Evolutionary conservation across 345 rosid genomes (phyloP).

Genomic region (Ceriops tagal): DNA sequence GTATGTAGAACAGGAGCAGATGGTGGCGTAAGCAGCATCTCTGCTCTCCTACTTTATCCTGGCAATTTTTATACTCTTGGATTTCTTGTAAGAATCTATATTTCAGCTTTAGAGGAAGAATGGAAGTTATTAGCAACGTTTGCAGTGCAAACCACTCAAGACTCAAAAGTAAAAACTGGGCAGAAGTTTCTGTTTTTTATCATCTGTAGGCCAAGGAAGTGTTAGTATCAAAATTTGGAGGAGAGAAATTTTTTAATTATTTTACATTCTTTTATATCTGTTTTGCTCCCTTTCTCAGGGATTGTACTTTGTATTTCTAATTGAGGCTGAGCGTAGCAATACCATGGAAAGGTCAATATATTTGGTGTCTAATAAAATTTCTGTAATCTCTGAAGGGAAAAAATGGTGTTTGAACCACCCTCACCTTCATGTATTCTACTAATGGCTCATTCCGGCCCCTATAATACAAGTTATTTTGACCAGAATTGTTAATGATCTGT

Average conservation of each 20-base stretch:
- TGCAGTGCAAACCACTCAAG: not conserved
- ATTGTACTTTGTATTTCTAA: not conserved
- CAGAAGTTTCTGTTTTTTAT: constrained; percentile 20
- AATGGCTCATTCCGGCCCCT: no score
- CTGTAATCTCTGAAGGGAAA: no score
- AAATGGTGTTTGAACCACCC: no score
- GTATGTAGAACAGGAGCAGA: constrained; percentile 90
- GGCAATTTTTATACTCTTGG: constrained; percentile 25
- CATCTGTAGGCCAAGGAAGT: not conserved
- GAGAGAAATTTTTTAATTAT: constrained; percentile 18
- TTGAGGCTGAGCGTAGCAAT: not conserved
- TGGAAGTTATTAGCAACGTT: not conserved
- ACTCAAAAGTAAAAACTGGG: not conserved
- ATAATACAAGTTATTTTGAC: no score
- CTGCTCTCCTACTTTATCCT: constrained; percentile 10
- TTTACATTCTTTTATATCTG: constrained; percentile 23
- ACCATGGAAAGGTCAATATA: not conserved
- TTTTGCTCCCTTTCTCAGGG: not conserved
- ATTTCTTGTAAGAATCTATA: constrained; percentile 18
- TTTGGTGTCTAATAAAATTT: no score
- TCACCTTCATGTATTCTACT: no score
- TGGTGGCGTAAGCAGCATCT: constrained; percentile 58
- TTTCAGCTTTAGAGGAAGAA: constrained; percentile 6
- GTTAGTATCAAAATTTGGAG: constrained; percentile 6
- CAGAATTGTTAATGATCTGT: no score